Evolutionary conservation across 768 basidiomycete species (phyloP).

Genomic region (Russula ochroleuca): DNA sequence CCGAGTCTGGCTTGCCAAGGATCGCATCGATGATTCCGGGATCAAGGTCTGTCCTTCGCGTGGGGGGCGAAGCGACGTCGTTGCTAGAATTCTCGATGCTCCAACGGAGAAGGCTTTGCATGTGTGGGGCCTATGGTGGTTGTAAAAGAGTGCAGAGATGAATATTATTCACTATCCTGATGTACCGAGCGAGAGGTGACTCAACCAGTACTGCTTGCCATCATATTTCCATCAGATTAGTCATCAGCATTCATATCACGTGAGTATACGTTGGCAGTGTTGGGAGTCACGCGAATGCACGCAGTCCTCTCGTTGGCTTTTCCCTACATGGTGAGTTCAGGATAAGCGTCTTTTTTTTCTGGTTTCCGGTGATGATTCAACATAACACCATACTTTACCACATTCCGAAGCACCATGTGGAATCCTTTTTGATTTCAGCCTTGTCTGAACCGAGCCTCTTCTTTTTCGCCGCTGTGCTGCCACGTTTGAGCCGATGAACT

Average conservation of each 20-base stretch:
- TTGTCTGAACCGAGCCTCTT: constrained; percentile 63
- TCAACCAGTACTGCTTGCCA: too few species aligned
- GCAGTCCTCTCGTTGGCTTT: not conserved
- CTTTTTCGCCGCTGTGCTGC: constrained; percentile 11
- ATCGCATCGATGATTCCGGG: constrained; percentile 83
- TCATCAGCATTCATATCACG: not conserved
- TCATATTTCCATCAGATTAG: too few species aligned
- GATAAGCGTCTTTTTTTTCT: not conserved
- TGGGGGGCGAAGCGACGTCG: constrained; percentile 31
- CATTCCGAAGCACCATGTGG: constrained; percentile 75
- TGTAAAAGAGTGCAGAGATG: not conserved
- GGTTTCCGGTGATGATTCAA: constrained; percentile 56
- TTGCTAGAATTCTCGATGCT: constrained; percentile 64
- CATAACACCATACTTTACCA: constrained; percentile 80
- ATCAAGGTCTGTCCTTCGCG: constrained; percentile 54
- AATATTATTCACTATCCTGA: not conserved
- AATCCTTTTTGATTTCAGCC: constrained; percentile 77
- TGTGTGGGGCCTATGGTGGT: not conserved
- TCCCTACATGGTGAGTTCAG: not conserved
- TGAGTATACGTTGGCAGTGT: not conserved
- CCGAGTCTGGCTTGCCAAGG: constrained; percentile 78
- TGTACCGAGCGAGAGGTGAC: too few species aligned
- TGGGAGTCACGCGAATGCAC: not conserved
- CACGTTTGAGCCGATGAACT: constrained; percentile 5
- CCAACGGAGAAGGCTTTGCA: constrained; percentile 82